These are phyloP conservation scores for Colletotrichum lini DNA, from an alignment of 2,329 filamentous ascomycete genomes.

Conservation along the genomic window DNA sequence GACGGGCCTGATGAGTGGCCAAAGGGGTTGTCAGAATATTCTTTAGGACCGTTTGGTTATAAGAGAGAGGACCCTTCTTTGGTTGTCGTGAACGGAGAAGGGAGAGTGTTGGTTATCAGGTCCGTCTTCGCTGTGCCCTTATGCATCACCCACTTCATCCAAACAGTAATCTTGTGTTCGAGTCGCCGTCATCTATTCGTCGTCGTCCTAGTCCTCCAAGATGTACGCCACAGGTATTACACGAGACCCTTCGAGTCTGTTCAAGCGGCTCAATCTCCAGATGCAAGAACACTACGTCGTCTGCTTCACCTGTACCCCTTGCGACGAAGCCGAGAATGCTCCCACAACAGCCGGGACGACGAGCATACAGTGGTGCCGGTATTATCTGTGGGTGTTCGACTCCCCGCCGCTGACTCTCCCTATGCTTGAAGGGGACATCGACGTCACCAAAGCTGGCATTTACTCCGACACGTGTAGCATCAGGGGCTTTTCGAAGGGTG, in stretches of 20 bases:
- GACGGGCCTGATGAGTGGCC: not conserved
- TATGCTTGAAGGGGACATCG: not conserved
- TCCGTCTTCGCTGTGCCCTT: no score
- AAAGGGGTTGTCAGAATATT: not conserved
- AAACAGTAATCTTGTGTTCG: not conserved
- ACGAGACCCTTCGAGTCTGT: constrained; percentile 13
- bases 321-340: not conserved
- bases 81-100: not conserved
- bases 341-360: not conserved
- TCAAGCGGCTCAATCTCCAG: constrained; percentile 16
- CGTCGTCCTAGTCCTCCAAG: not conserved
- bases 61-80: not conserved
- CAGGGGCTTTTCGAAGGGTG: constrained; percentile 17
- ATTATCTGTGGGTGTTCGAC: constrained; percentile 35
- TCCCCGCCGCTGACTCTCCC: constrained; percentile 14
- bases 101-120: not conserved
- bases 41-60: no score
- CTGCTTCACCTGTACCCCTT: not conserved
- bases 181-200: not conserved
- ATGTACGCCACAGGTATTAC: constrained; percentile 36
- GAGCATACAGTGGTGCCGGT: constrained; percentile 5
- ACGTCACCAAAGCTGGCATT: not conserved
- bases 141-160: no score
- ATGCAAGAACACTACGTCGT: constrained; percentile 22
- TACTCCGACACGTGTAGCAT: not conserved